Evolutionary conservation across 768 basidiomycete species (phyloP).

Genomic region (Termitomyces sp.): DNA sequence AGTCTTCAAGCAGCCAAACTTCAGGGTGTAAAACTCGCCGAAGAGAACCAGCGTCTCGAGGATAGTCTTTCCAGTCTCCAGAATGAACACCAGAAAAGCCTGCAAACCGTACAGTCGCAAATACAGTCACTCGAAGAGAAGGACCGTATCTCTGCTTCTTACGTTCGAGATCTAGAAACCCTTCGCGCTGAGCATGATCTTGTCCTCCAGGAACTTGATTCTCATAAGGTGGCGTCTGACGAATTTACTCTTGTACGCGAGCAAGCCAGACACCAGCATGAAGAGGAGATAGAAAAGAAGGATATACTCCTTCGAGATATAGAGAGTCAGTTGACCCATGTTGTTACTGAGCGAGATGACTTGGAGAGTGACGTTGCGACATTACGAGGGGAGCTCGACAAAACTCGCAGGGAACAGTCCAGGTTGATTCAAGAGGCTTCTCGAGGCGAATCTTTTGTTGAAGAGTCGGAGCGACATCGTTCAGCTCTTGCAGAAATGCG

Average conservation of each 20-base stretch:
- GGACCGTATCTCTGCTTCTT: constrained; percentile 34
- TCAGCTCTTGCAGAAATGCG: constrained; percentile 73
- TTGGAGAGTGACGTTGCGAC: constrained; percentile 41
- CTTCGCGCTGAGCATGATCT: constrained; percentile 43
- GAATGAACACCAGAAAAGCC: constrained; percentile 3
- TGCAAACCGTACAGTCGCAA: constrained; percentile 1
- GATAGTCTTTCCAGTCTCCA: not conserved
- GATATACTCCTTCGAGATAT: constrained; percentile 35
- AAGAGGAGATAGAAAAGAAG: constrained; percentile 47
- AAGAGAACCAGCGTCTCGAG: constrained; percentile 3
- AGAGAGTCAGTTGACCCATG: constrained; percentile 42
- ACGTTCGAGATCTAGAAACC: constrained; percentile 40
- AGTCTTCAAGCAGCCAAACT: not conserved
- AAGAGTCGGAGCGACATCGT: constrained; percentile 75
- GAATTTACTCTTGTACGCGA: constrained; percentile 44
- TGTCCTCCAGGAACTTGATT: constrained; percentile 54
- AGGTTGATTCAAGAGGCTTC: constrained; percentile 67
- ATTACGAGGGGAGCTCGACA: constrained; percentile 55
- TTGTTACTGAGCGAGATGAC: constrained; percentile 38
- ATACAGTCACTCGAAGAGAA: constrained; percentile 37
- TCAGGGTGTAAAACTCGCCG: not conserved
- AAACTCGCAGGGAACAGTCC: constrained; percentile 51
- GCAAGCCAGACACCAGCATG: constrained; percentile 35
- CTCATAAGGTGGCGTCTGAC: constrained; percentile 46
- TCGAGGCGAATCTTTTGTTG: constrained; percentile 65